Evolutionary conservation across 2,329 filamentous ascomycete species (phyloP), one percentile per base, ranked within the genome.

Genomic region (Aspergillus nomiae): DNA sequence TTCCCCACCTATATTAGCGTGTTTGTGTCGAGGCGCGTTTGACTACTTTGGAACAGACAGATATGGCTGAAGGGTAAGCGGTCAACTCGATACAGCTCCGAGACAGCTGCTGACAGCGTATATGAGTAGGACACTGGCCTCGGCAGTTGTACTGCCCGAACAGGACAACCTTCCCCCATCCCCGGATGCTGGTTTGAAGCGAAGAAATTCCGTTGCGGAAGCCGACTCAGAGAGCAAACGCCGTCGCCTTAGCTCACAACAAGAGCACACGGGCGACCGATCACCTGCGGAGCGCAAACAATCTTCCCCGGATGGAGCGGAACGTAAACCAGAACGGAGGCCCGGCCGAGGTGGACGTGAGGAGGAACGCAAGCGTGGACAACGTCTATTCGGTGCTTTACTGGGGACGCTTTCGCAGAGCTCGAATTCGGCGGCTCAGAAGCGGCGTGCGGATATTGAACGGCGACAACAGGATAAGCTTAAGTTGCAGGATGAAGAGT

Each of bases 351-450:
- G 75, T 61, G 78, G 84, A 58, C 79, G 83, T 32, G 82, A 88
- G 62, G 91, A 96, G 71, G 94, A 98, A 75, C 92, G 89, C 77
- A 92, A 91, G 75, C 90, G 94, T 43, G 91, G 92, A 26, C 90
- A 91, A 77, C 87, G 94, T 59, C 83, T 98, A 64, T 97, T 97
- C 74, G 94, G 94, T 65, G 91, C 90, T 41, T 80, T 96, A 61
- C 82, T 95, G 63, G 91, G 85, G 75, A 92, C 90, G 43, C 84
- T 96, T 64, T 92, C 90, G 77, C 91, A 94, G 79, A 89, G 86
- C 71, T 85, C 85, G 73, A 86, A 83, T 74, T 81, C 84, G 80
- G 68, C 86, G 83, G 82, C 88, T 66, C 81, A 90, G 78, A 90
- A 86, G 78, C 88, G 87, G 70, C 89, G 91, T 62, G 86, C 86